These are phyloP conservation scores for Malus sieversii DNA, from an alignment of 306 rosid genomes.

Conservation along the genomic window DNA sequence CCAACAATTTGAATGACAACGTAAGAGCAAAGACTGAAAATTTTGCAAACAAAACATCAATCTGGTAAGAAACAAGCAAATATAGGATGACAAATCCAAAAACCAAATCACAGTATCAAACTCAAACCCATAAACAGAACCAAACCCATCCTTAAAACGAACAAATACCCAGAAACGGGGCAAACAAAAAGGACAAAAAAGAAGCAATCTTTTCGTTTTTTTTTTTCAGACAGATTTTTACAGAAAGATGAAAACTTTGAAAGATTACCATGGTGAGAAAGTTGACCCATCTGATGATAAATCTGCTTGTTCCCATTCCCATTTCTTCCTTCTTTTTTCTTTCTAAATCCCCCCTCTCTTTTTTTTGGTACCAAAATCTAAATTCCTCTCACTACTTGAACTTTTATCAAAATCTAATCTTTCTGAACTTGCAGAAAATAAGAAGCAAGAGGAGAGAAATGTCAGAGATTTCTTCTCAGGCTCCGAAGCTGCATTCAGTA, in stretches of 20 bases:
- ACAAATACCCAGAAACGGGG: not conserved
- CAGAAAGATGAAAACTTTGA: not conserved
- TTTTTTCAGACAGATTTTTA: not conserved
- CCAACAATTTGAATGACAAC: not conserved
- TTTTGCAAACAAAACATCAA: not conserved
- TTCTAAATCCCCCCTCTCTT: too few species aligned
- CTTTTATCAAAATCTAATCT: not conserved
- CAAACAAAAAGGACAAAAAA: not conserved
- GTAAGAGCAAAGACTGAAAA: not conserved
- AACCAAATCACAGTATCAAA: not conserved
- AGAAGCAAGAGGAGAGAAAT: not conserved
- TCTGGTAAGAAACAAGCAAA: not conserved
- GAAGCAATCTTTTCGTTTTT: not conserved
- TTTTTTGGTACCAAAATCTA: too few species aligned
- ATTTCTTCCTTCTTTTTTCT: conserved; percentile 14
- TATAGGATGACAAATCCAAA: not conserved
- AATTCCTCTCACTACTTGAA: not conserved
- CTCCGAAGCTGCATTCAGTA: not conserved
- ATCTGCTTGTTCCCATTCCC: conserved; percentile 89
- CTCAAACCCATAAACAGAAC: conserved; percentile 11
- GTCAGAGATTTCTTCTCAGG: conserved; percentile 14
- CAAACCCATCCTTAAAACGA: not conserved
- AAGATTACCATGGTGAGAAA: conserved; percentile 74
- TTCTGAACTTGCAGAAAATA: not conserved
- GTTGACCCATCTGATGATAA: conserved; percentile 90